Conservation (phyloP, 2,329 filamentous ascomycete genomes). For the Capronia epimyces region DNA sequence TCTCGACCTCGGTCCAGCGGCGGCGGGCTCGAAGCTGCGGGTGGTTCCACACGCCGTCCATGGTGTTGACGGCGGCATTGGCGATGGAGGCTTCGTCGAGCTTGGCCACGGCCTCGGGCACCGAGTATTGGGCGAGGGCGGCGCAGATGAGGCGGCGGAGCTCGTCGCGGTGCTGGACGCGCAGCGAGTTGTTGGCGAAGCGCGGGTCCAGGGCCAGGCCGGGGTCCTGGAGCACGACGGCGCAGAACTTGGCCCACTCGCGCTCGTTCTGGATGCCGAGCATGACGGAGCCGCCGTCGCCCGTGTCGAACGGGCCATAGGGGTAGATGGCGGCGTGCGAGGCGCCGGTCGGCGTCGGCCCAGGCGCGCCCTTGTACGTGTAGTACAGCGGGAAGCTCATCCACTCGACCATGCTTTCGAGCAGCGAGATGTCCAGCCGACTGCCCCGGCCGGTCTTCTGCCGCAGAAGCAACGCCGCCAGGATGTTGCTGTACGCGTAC, state of each 20-base stretch:
- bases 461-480: slow-evolving; percentile 48
- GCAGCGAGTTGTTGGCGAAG: slow-evolving; percentile 46
- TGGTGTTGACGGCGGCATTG: slow-evolving; percentile 52
- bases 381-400: slow-evolving; percentile 56
- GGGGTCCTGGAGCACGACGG: slow-evolving; percentile 41
- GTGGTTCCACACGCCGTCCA: slow-evolving; percentile 52
- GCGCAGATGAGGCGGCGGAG: slow-evolving; percentile 44
- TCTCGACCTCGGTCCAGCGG: slow-evolving; percentile 49
- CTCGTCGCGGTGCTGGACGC: slow-evolving; percentile 44
- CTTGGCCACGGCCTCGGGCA: slow-evolving; percentile 39
- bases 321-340: slow-evolving; percentile 53
- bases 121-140: slow-evolving; percentile 38
- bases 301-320: slow-evolving; percentile 51
- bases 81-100: slow-evolving; percentile 49
- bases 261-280: slow-evolving; percentile 56
- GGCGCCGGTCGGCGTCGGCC: slow-evolving; percentile 45
- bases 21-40: slow-evolving; percentile 47
- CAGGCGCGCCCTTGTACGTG: slow-evolving; percentile 42
- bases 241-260: slow-evolving; percentile 50
- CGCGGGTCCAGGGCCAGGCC: slow-evolving; percentile 43
- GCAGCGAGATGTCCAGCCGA: slow-evolving; percentile 54
- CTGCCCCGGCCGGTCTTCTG: slow-evolving; percentile 46
- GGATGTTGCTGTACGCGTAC: slow-evolving; percentile 49
- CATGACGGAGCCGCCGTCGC: slow-evolving; percentile 48
- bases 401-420: slow-evolving; percentile 56